Evolutionary conservation across 768 basidiomycete species (phyloP).

Genomic region (Leccinum disarticulatum): DNA sequence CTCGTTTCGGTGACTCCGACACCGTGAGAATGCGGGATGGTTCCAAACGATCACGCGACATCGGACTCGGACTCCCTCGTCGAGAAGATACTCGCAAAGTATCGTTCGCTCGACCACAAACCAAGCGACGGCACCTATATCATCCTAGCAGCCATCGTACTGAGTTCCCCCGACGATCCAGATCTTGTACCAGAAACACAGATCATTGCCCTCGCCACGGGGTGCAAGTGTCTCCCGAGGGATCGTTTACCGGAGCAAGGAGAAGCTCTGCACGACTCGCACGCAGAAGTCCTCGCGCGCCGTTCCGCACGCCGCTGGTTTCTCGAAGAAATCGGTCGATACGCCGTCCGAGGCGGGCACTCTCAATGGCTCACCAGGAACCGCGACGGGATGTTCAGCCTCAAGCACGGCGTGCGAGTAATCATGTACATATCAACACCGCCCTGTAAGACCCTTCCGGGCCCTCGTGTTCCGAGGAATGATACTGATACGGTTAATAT

Average conservation of each 20-base stretch:
- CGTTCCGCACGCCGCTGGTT: conserved; percentile 79
- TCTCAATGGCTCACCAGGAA: conserved; percentile 52
- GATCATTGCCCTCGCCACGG: conserved; percentile 73
- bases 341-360: conserved; percentile 17
- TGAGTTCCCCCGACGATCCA: conserved; percentile 37
- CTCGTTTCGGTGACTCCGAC: background rate
- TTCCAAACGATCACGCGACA: background rate
- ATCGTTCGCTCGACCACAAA: conserved; percentile 44
- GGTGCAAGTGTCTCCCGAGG: conserved; percentile 82
- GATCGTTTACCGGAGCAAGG: conserved; percentile 61
- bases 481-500: background rate
- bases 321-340: conserved; percentile 58
- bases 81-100: conserved; percentile 41
- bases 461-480: background rate
- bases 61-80: conserved; percentile 33
- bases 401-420: conserved; percentile 49
- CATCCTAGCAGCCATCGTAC: conserved; percentile 55
- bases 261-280: conserved; percentile 83
- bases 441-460: conserved; percentile 46
- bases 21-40: conserved; percentile 5
- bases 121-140: conserved; percentile 62
- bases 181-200: conserved; percentile 33
- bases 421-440: conserved; percentile 77
- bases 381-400: conserved; percentile 40
- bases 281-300: conserved; percentile 90